A percentile compares a stretch with the other conserved stretches of the same genome.
phyloP scores from a whole-genome alignment of 75 land plant genomes.

The Chamaecyparis obtusa region DNA sequence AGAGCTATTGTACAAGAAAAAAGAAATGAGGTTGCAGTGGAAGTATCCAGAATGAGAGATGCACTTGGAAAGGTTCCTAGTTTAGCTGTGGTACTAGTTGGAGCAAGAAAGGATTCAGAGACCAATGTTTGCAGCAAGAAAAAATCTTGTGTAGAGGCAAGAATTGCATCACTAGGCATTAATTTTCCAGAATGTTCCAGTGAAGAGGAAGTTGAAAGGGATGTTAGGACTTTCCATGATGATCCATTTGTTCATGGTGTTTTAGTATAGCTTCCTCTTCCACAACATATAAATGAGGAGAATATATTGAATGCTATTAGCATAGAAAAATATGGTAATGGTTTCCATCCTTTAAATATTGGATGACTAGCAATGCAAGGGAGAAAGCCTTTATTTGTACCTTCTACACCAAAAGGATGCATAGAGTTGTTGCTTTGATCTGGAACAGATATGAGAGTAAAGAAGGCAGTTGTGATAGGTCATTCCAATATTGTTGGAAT shows the following conservation, averaged over 20 bases:
- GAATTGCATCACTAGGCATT: slow-evolving; percentile 55
- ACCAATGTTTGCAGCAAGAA: slow-evolving; percentile 78
- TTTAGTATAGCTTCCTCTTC: slow-evolving; percentile 88
- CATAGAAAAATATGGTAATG: slow-evolving; percentile 90
- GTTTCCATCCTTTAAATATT: slow-evolving; percentile 85
- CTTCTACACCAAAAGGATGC: slow-evolving; percentile 92
- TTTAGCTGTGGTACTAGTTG: slow-evolving; percentile 84
- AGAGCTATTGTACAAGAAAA: slow-evolving; percentile 73
- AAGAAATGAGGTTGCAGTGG: slow-evolving; percentile 54
- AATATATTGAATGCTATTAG: slow-evolving; percentile 55
- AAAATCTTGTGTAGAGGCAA: slow-evolving; percentile 76
- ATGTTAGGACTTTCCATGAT: slow-evolving; percentile 46
- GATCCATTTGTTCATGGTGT: slow-evolving; percentile 85
- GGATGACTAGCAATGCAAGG: slow-evolving; percentile 85
- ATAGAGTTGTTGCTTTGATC: slow-evolving; percentile 72
- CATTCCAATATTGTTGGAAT: slow-evolving; percentile 86
- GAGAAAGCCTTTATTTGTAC: slow-evolving; percentile 67
- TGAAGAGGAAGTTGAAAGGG: slow-evolving; percentile 57
- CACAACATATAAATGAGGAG: slow-evolving; percentile 85
- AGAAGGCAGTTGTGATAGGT: slow-evolving; percentile 88
- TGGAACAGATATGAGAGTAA: slow-evolving; percentile 67
- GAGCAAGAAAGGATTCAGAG: slow-evolving; percentile 75
- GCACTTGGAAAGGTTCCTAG: slow-evolving; percentile 75
- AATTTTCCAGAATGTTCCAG: slow-evolving; percentile 61
- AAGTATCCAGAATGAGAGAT: slow-evolving; percentile 70